Base-by-base conservation (phyloP, 2,329 filamentous ascomycete species). In the Nothopassalora personata region DNA sequence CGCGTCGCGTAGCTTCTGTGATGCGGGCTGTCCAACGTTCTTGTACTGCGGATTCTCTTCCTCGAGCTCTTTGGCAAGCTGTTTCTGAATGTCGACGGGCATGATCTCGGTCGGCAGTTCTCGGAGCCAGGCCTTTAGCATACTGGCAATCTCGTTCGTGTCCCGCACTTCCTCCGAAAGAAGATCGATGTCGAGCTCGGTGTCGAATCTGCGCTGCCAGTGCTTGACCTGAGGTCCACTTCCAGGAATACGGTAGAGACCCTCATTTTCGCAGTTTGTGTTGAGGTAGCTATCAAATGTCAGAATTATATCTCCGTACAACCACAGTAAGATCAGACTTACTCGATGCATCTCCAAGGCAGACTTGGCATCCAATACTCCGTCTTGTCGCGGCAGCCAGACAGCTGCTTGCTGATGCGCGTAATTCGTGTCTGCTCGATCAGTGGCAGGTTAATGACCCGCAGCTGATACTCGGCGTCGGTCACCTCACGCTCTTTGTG, bases 291-390 rank as follows among this genome's bases (percentile, higher is more conserved):
- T 84, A 64, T 39, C 54, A 61, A 10, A 53, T 10, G 56, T 69
- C 50, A 67, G 62, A 51, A 30, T 15, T 11, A n/a, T 11, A 27
- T 28, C 15, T 15, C 9, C 34, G 1, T 4, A 31, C 28, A 36
- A 27, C 11, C 30, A 28, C 1, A 11, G 5, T 5, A 5, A 31
- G 18, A 8, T 15, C 8, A 47, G 15, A 77, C 82, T 71, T 76
- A 86, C 80, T 97, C 93, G 65, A 97, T 97, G 59, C 91, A 95
- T 63, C 93, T 83, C 89, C 93, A 97, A 0, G 93, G 92, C 59
- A 97, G 87, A 6, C 91, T 90, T 11, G 93, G 93, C 92, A 97
- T 96, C 93, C 93, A 97, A 71, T 95, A 97, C 71, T 97, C 93
- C 0, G 93, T 97, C 80, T 97, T 97, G 71, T 97, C 93, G 62